Percentiles rank a stretch among this genome's conserved stretches.
Conservation (phyloP, 352 stramenopile species). For the Phytophthora constricta region DNA sequence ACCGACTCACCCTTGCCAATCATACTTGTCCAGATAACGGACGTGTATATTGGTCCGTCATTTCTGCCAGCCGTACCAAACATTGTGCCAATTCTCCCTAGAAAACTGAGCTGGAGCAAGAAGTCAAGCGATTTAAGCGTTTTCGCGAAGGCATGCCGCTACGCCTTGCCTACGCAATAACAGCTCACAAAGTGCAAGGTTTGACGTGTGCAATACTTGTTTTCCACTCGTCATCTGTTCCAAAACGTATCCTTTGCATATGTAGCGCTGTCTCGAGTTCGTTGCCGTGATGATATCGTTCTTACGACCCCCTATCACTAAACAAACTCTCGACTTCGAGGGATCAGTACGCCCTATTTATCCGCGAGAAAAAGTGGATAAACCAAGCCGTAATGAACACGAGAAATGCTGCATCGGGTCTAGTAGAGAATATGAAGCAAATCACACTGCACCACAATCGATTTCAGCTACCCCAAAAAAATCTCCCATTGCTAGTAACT, state of each 20-base stretch:
- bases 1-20: background rate
- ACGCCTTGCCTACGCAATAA: constrained; percentile 5
- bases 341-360: no score
- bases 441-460: no score
- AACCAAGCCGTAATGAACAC: no score
- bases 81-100: constrained; percentile 2
- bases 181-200: constrained; percentile 12
- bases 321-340: no score
- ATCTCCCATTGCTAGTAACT: no score
- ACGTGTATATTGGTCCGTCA: background rate
- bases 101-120: background rate
- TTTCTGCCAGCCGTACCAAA: constrained; percentile 1
- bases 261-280: constrained; percentile 1
- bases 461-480: no score
- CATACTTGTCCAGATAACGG: background rate
- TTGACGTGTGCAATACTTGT: constrained; percentile 3
- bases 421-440: no score
- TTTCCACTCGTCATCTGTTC: background rate
- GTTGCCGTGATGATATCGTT: no score
- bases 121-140: constrained; percentile 1
- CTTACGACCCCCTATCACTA: no score
- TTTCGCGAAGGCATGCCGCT: background rate
- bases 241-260: constrained; percentile 2
- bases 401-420: no score
- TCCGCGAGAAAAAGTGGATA: no score